Evolutionary conservation across 768 basidiomycete species (phyloP).

Genomic region (Amanita phalloides): DNA sequence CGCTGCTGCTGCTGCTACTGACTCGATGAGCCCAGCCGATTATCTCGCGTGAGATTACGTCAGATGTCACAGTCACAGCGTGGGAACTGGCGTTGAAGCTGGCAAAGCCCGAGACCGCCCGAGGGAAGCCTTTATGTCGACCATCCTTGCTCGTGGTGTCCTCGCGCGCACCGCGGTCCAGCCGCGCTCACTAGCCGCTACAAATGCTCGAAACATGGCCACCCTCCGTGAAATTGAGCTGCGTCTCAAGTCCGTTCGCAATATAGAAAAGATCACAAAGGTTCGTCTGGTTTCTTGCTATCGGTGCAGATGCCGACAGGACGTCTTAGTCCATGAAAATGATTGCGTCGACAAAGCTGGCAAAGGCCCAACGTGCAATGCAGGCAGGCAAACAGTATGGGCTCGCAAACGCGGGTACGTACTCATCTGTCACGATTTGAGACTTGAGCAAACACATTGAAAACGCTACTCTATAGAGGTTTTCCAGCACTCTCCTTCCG

Average conservation of each 20-base stretch:
- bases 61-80: neutral
- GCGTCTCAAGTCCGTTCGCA: constrained; percentile 90
- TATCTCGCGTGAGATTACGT: neutral
- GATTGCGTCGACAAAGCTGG: constrained; percentile 95
- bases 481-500: constrained; percentile 67
- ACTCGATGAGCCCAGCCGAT: constrained; percentile 1
- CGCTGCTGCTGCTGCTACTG: constrained; percentile 2
- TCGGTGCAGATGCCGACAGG: neutral
- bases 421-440: neutral
- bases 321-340: constrained; percentile 85
- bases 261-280: constrained; percentile 99
- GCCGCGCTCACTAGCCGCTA: constrained; percentile 25
- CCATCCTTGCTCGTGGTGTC: constrained; percentile 38
- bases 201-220: constrained; percentile 80
- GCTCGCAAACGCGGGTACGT: constrained; percentile 77
- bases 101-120: constrained; percentile 31
- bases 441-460: neutral
- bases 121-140: constrained; percentile 20
- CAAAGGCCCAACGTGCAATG: constrained; percentile 94
- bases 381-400: constrained; percentile 87
- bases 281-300: constrained; percentile 28
- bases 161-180: constrained; percentile 27
- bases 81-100: neutral
- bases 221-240: constrained; percentile 96
- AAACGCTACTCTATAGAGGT: constrained; percentile 47